These are phyloP conservation scores for Penicillium sp. DNA, from an alignment of 2,329 filamentous ascomycete species.

Conservation along the genomic window DNA sequence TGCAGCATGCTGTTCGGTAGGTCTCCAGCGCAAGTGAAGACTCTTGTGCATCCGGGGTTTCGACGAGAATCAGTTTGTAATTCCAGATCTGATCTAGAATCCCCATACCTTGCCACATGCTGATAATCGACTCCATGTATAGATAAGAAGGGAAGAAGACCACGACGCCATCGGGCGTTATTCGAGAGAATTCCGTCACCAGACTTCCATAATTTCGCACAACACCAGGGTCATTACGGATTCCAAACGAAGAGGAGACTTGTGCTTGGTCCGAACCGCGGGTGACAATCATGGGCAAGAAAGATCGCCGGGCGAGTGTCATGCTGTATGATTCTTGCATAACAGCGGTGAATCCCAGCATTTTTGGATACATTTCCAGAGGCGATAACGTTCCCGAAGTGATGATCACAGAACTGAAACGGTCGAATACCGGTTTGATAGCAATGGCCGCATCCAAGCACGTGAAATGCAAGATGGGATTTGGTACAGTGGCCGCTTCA, in stretches of 20 bases:
- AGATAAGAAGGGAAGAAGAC: constrained; percentile 98
- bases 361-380: constrained; percentile 97
- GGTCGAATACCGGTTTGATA: constrained; percentile 94
- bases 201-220: constrained; percentile 94
- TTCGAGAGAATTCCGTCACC: constrained; percentile 88
- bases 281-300: constrained; percentile 96
- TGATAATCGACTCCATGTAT: constrained; percentile 99
- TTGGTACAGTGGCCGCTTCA: constrained; percentile 89
- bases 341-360: constrained; percentile 89
- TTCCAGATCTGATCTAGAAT: constrained; percentile 98
- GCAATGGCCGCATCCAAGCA: constrained; percentile 96
- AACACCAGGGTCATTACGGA: constrained; percentile 93
- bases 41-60: constrained; percentile 96
- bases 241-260: constrained; percentile 90
- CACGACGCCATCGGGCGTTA: constrained; percentile 96
- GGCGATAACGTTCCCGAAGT: constrained; percentile 97
- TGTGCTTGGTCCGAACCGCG: constrained; percentile 89
- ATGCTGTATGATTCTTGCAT: constrained; percentile 97
- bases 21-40: constrained; percentile 93
- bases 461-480: constrained; percentile 94
- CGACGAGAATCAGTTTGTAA: constrained; percentile 95
- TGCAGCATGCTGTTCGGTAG: constrained; percentile 95
- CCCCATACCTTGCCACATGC: constrained; percentile 98
- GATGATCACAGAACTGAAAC: constrained; percentile 97
- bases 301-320: constrained; percentile 91